These are phyloP conservation scores for Diaporthe sp. DNA, from an alignment of 2,329 filamentous ascomycete species.

Conservation along the genomic window DNA sequence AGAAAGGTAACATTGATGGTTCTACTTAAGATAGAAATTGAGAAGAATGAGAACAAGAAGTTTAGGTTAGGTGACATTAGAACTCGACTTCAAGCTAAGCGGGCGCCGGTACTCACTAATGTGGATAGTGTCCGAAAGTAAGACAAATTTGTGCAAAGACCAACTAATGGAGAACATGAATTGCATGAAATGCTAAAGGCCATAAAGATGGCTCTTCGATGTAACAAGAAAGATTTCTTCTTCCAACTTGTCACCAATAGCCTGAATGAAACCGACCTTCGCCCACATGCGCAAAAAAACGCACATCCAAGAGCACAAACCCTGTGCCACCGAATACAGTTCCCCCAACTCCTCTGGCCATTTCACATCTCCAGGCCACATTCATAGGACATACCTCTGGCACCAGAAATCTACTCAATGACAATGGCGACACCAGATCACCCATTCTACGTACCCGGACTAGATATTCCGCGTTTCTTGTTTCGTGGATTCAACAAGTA, in stretches of 20 bases:
- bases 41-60: not conserved
- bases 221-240: too few relatives aligned
- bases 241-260: not conserved
- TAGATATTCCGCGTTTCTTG: not conserved
- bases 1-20: not conserved
- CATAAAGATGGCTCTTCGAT: too few relatives aligned
- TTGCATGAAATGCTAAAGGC: not conserved
- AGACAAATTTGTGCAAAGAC: not conserved
- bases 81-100: not conserved
- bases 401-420: rapidly evolving
- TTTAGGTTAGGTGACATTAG: not conserved
- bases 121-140: not conserved
- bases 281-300: not conserved
- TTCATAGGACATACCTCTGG: not conserved
- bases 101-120: not conserved
- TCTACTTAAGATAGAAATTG: not conserved
- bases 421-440: not conserved
- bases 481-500: not conserved
- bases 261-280: not conserved
- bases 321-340: not conserved
- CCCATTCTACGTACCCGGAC: too few relatives aligned
- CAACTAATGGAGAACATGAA: not conserved
- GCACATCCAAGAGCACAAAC: not conserved
- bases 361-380: too few relatives aligned
- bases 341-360: too few relatives aligned